Evolutionary conservation across 208 protist species (phyloP).

Genomic region (Novymonas esmeraldas): DNA sequence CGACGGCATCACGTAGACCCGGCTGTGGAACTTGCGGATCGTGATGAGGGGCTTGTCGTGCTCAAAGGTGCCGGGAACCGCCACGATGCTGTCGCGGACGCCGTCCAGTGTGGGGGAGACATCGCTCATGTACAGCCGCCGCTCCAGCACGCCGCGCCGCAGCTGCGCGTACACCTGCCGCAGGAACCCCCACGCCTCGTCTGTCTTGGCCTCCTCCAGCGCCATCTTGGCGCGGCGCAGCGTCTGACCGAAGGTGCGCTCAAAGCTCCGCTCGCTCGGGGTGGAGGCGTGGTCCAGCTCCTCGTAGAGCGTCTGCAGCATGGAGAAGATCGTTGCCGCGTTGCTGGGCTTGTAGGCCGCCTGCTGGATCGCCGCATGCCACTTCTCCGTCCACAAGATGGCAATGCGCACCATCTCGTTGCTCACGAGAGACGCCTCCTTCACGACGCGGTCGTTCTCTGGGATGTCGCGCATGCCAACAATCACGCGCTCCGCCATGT

Average conservation of each 20-base stretch:
- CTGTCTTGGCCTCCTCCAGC: slow-evolving; percentile 55
- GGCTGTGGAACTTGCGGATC: slow-evolving; percentile 94
- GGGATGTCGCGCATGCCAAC: slow-evolving; percentile 67
- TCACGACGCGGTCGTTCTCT: slow-evolving; percentile 76
- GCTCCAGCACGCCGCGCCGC: slow-evolving; percentile 71
- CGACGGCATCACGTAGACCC: slow-evolving; percentile 97
- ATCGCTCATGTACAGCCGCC: slow-evolving; percentile 81
- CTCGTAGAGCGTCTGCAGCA: slow-evolving; percentile 96
- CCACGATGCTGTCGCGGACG: slow-evolving; percentile 95
- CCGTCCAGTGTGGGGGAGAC: slow-evolving; percentile 95
- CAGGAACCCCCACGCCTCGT: slow-evolving; percentile 76
- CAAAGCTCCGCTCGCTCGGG: slow-evolving; percentile 96
- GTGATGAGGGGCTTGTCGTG: slow-evolving; percentile 90
- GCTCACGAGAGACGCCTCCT: slow-evolving; percentile 97
- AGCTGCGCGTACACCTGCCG: slow-evolving; percentile 89
- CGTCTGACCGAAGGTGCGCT: slow-evolving; percentile 71
- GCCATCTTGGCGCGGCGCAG: slow-evolving; percentile 61
- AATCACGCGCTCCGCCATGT: slow-evolving; percentile 85
- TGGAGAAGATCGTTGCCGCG: slow-evolving; percentile 88
- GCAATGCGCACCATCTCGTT: slow-evolving; percentile 99
- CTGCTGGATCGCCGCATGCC: slow-evolving; percentile 96
- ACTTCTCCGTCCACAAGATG: slow-evolving; percentile 97
- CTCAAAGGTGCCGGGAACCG: slow-evolving; percentile 97
- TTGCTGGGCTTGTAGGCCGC: slow-evolving; percentile 96
- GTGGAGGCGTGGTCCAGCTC: slow-evolving; percentile 93